Evolutionary conservation across 169 alveolate species (phyloP), one percentile per base, ranked within the genome.

Genomic region (Cyclospora cayetanensis): DNA sequence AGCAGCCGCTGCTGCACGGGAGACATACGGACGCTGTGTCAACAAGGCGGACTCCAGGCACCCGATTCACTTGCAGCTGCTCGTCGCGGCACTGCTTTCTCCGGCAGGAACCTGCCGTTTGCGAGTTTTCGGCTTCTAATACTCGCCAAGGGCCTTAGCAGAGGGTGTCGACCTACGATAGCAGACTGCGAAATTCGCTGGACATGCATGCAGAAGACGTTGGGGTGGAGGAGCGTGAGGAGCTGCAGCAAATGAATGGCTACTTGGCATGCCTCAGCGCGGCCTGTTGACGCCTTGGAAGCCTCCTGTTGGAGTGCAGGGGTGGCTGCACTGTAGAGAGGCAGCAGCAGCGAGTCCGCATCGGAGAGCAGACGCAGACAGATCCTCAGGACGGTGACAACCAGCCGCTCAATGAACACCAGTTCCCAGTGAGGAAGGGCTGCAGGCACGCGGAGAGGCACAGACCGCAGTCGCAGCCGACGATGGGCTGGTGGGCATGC

Each of bases 401-500:
- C 82, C 65, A 88, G 92, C 52, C 92, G 92, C 79, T 88, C 92
- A 34, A 88, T 88, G 66, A 88, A 72, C n/a, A 88, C 88, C 42
- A 88, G 79, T 63, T 88, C 92, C 86, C 86, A 76, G 86, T 76
- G 86, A 12, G 86, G 86, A 20, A 76, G 68, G 46, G 66, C 86
- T 76, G 86, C 86, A 76, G 7, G 68, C 86, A 76, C n/a, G n/a
- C n/a, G 31, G 27, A 76, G 34, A 25, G 43, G 29, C 43, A 27
- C 42, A 76, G 31, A 39, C 60, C 42, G 46, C 20, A 76, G 18
- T 41, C 86, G 50, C 34, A 76, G 29, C n/a, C n/a, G n/a, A n/a
- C n/a, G n/a, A n/a, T n/a, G n/a, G n/a, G n/a, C n/a, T n/a, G n/a
- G n/a, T n/a, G n/a, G n/a, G n/a, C n/a, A n/a, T n/a, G n/a, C n/a